These are phyloP conservation scores for Silene latifolia DNA, from an alignment of 148 eudicot genomes.

Conservation along the genomic window DNA sequence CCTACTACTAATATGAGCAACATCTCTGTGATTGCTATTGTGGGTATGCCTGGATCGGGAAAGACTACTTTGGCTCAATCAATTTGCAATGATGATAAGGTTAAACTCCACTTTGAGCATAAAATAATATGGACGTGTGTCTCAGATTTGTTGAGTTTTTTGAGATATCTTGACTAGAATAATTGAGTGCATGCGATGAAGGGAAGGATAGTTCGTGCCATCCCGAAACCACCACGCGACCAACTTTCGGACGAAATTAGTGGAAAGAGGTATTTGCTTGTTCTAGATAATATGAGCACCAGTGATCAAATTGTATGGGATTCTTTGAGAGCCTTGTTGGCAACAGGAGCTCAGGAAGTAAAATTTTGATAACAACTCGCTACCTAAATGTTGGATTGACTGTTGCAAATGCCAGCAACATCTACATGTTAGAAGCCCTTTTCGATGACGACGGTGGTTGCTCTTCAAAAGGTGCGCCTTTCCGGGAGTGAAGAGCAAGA, in stretches of 20 bases:
- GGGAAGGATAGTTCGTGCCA: background rate
- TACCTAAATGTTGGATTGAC: slow-evolving; percentile 5
- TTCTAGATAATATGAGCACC: slow-evolving; percentile 26
- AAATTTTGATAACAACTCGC: slow-evolving; percentile 20
- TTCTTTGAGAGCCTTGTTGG: slow-evolving; percentile 17
- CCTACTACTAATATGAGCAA: background rate
- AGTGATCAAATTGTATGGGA: slow-evolving; percentile 20
- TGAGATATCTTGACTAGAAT: slow-evolving; percentile 12
- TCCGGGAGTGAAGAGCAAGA: background rate
- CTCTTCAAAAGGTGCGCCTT: slow-evolving; percentile 8
- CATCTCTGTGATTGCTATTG: slow-evolving; percentile 11
- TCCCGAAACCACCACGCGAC: background rate
- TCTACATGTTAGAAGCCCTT: slow-evolving; percentile 9
- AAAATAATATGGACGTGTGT: slow-evolving; percentile 21
- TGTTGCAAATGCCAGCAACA: slow-evolving; percentile 2
- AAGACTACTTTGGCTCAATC: slow-evolving; percentile 24
- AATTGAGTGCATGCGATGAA: background rate
- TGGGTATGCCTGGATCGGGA: slow-evolving; percentile 19
- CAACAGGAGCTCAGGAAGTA: slow-evolving; percentile 12
- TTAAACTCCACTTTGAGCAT: background rate
- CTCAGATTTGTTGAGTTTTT: slow-evolving; percentile 6
- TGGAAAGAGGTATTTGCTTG: slow-evolving; percentile 19
- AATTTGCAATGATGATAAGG: slow-evolving; percentile 9
- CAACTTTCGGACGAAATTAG: slow-evolving; percentile 1
- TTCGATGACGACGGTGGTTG: slow-evolving; percentile 16